Evolutionary conservation across 257 asterid genomes (phyloP), one percentile per base, ranked within the genome.

Genomic region (Petunia secreta): DNA sequence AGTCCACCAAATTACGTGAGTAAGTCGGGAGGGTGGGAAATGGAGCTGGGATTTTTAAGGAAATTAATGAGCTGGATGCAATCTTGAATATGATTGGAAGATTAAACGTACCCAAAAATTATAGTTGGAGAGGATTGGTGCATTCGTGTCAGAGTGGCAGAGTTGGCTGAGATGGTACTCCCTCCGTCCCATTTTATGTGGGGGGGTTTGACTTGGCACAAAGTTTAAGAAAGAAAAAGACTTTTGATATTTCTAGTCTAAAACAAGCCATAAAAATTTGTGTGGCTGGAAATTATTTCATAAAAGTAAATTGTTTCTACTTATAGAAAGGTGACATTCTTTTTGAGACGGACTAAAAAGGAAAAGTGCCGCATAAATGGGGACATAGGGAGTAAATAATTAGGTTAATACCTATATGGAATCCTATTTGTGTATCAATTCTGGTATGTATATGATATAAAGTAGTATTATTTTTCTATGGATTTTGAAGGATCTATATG

Each of bases 61-160:
- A 69, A 69, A 46, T 48, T 69, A 69, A 46, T 46, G 58, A 25
- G 59, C 58, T 68, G 58, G 37, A 44, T 68, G 76, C 76, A 68
- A 25, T 68, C n/a, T n/a, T 43, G 76, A 39, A 46, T 46, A 69
- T 46, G 25, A 46, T 46, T 4, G 58, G 10, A 44, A 44, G 10
- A 69, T 69, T 48, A 69, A 39, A 69, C 58, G 34, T 5, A 4
- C 41, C 16, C 9, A 16, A 44, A 68, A 46, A 14, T 69, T 25
- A 15, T 46, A 4, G 59, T 69, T 46, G 14, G 77, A n/a, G 77
- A 69, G 76, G 59, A 48, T 46, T 44, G 10, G 16, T 68, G 16
- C 25, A 16, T 44, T 68, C 57, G 59, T 6, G 25, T 69, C 59
- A 25, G 59, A 46, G 16, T 25, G 76, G 58, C 5, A 0, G 76